phyloP scores from a whole-genome alignment of 805 yeast species.

The Nakazawaea peltata region DNA sequence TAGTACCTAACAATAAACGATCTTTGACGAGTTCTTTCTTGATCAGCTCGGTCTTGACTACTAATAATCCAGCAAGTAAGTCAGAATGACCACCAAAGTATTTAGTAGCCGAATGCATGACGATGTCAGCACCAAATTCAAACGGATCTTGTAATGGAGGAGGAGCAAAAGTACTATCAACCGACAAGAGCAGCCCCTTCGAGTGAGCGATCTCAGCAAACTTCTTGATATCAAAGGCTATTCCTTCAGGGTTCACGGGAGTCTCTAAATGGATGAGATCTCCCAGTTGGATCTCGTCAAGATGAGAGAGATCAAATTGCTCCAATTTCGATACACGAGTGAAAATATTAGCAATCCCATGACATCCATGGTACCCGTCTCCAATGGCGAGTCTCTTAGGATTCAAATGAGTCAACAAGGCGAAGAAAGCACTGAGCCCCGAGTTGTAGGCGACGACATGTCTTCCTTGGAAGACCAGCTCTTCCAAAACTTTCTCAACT shows the following conservation, averaged over 20 bases:
- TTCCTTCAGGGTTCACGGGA: conserved; percentile 82
- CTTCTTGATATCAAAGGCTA: conserved; percentile 49
- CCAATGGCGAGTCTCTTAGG: conserved; percentile 69
- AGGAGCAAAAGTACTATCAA: conserved; percentile 92
- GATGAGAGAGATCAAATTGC: conserved; percentile 37
- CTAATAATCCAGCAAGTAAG: conserved; percentile 71
- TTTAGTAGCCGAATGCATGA: conserved; percentile 92
- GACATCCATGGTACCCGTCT: conserved; percentile 81
- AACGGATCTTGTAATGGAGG: conserved; percentile 84
- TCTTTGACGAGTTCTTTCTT: conserved; percentile 46
- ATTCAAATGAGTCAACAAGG: conserved; percentile 56
- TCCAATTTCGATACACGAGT: conserved; percentile 52
- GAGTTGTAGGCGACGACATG: conserved; percentile 60
- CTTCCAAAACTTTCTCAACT: conserved; percentile 56
- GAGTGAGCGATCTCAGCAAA: conserved; percentile 68
- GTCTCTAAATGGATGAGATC: conserved; percentile 82
- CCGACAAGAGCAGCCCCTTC: conserved; percentile 62
- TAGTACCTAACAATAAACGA: conserved; percentile 69
- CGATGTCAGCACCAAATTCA: conserved; percentile 74
- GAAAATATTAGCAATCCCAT: conserved; percentile 57
- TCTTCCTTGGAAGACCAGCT: conserved; percentile 36
- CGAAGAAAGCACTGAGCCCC: conserved; percentile 78
- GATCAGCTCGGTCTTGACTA: conserved; percentile 46
- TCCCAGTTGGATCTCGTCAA: conserved; percentile 43
- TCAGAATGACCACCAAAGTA: conserved; percentile 97